phyloP scores from a whole-genome alignment of 139 green algal genomes.

The Chlorella sp. region DNA sequence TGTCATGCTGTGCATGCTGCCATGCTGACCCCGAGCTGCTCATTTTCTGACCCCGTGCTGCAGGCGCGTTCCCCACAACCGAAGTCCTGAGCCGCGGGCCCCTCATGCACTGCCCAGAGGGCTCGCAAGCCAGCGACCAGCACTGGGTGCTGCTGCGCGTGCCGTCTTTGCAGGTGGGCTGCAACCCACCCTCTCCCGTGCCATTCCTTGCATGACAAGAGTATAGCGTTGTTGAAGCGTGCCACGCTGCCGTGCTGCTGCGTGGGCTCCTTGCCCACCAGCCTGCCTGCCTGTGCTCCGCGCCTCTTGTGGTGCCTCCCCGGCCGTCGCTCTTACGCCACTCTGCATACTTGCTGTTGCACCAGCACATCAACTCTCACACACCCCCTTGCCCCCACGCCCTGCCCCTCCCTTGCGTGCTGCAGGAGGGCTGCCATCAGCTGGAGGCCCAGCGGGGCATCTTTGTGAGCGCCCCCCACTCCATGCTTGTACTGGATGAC shows the following conservation, averaged over 20 bases:
- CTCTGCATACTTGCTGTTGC: not conserved
- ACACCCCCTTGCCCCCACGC: not conserved
- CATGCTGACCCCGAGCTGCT: not conserved
- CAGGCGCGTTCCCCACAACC: constrained; percentile 7
- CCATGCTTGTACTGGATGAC: constrained; percentile 45
- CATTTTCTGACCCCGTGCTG: not conserved
- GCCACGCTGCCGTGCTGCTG: not conserved
- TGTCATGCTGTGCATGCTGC: not conserved
- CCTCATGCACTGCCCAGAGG: not conserved
- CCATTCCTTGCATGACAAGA: not conserved
- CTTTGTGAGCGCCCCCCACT: not conserved
- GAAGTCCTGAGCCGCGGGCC: constrained; percentile 17
- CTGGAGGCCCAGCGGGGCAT: constrained; percentile 32
- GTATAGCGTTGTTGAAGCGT: no score
- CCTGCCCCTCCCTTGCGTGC: not conserved
- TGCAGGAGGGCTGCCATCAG: constrained; percentile 9
- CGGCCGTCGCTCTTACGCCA: not conserved
- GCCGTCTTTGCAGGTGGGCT: not conserved
- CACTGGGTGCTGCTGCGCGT: constrained; percentile 32
- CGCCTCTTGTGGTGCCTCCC: not conserved
- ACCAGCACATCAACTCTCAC: not conserved
- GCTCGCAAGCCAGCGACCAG: not conserved
- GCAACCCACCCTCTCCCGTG: not conserved
- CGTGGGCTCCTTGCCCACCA: not conserved
- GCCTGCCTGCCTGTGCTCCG: not conserved